Conservation (phyloP, 208 protist species). For the Hexamita inflata region DNA sequence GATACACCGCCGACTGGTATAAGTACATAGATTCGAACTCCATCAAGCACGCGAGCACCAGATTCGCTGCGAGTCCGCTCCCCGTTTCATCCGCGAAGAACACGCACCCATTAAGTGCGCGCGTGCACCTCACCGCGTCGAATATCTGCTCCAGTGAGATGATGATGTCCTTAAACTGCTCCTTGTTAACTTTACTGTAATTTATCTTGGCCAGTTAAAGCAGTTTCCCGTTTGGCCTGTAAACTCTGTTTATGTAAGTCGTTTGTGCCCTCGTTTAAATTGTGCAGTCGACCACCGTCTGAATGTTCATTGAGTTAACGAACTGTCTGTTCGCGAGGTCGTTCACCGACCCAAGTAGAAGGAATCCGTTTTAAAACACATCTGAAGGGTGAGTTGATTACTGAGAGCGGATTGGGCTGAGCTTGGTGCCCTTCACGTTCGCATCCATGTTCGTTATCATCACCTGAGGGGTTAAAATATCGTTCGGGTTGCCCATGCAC, state of each 20-base stretch:
- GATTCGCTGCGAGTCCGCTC: not conserved
- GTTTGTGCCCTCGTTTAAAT: too few relatives aligned
- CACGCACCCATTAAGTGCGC: too few relatives aligned
- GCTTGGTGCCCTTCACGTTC: not conserved
- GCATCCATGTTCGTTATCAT: not conserved
- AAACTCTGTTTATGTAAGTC: not conserved
- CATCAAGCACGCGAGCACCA: not conserved
- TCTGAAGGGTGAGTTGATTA: not conserved
- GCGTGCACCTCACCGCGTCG: not conserved
- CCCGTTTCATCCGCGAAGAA: conserved; percentile 1
- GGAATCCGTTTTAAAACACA: not conserved
- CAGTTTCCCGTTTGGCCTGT: not conserved
- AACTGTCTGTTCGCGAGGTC: not conserved
- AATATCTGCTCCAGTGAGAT: not conserved
- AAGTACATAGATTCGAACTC: conserved; percentile 9
- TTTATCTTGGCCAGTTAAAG: not conserved
- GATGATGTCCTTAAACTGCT: not conserved
- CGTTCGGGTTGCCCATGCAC: not conserved
- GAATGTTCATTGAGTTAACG: not conserved
- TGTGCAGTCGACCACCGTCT: not conserved
- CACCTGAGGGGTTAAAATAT: conserved; percentile 11
- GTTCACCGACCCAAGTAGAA: not conserved
- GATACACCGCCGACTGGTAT: not conserved
- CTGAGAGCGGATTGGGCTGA: not conserved
- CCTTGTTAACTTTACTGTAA: not conserved